Evolutionary conservation across 2,329 filamentous ascomycete genomes (phyloP).

Genomic region (Pseudopithomyces maydicus): DNA sequence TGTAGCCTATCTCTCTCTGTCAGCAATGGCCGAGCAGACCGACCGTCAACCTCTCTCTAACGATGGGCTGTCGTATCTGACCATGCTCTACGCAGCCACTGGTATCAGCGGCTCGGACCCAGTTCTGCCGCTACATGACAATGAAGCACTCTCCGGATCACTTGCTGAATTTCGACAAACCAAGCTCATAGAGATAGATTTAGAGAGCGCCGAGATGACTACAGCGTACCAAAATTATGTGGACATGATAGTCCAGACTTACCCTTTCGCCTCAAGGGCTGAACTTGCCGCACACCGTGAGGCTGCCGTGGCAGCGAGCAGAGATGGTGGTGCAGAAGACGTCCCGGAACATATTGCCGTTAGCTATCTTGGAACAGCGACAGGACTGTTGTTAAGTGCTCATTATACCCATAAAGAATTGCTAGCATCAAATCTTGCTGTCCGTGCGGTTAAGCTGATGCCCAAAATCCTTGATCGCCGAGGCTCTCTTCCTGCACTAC

Average conservation of each 20-base stretch:
- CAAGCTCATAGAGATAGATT: not conserved
- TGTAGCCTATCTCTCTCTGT: too few relatives aligned
- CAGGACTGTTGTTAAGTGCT: slow-evolving; percentile 10
- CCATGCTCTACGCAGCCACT: slow-evolving; percentile 10
- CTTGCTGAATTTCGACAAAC: slow-evolving; percentile 4
- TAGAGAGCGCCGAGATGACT: not conserved
- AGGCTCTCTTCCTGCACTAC: slow-evolving; percentile 1
- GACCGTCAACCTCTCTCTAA: too few relatives aligned
- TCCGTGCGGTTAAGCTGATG: slow-evolving; percentile 5
- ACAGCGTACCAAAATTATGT: not conserved
- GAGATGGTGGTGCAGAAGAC: too few relatives aligned
- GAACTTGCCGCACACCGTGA: not conserved
- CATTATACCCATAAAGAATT: slow-evolving; percentile 10
- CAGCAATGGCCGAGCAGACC: too few relatives aligned
- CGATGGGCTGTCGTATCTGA: slow-evolving; percentile 13
- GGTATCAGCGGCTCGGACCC: slow-evolving; percentile 7
- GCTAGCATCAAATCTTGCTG: slow-evolving; percentile 1
- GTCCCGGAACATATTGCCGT: slow-evolving; percentile 5
- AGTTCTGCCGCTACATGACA: not conserved
- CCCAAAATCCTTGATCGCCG: slow-evolving; percentile 7
- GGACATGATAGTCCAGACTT: not conserved
- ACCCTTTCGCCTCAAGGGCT: not conserved
- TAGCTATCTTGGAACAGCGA: slow-evolving; percentile 9
- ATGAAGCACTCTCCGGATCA: not conserved
- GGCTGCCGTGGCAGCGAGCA: too few relatives aligned